Percentiles rank a stretch among this genome's conserved stretches.
Conservation (phyloP, 2,329 filamentous ascomycete species). For the Phaeosphaeria sp. region DNA sequence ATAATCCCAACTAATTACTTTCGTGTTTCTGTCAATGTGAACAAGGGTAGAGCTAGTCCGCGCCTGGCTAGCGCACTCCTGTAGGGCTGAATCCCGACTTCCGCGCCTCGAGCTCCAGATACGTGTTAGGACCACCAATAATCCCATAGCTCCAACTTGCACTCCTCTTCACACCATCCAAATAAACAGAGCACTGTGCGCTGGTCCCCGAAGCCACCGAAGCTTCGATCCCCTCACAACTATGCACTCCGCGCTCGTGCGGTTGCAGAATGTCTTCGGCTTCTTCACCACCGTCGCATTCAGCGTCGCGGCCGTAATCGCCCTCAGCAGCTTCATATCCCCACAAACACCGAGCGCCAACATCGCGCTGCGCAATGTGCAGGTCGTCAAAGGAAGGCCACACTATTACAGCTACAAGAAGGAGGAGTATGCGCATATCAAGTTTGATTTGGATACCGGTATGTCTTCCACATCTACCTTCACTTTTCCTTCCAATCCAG, state of each 20-base stretch:
- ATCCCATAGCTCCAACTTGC: neutral
- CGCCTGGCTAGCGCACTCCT: conserved; percentile 11
- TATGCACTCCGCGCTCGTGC: conserved; percentile 89
- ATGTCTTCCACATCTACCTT: conserved; percentile 16
- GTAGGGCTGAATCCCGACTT: conserved; percentile 34
- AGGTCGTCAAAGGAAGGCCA: conserved; percentile 90
- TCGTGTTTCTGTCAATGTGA: neutral
- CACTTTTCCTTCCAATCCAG: no score
- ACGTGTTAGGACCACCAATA: conserved; percentile 45
- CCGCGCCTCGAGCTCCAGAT: conserved; percentile 34
- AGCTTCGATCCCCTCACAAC: neutral
- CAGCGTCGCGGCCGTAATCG: conserved; percentile 78
- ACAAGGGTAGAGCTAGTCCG: conserved; percentile 1
- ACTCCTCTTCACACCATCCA: conserved; percentile 6
- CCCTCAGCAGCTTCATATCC: conserved; percentile 75
- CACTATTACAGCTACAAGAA: conserved; percentile 93
- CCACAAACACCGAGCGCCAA: conserved; percentile 72
- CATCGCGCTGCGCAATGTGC: conserved; percentile 75
- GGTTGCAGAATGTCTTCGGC: conserved; percentile 91
- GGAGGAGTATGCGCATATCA: conserved; percentile 94
- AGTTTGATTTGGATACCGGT: conserved; percentile 87
- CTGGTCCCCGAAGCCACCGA: neutral
- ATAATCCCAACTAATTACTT: neutral
- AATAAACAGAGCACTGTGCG: neutral
- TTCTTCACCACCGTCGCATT: conserved; percentile 97